phyloP scores from a whole-genome alignment of 78 protist species.

The Emiliania huxleyi region DNA sequence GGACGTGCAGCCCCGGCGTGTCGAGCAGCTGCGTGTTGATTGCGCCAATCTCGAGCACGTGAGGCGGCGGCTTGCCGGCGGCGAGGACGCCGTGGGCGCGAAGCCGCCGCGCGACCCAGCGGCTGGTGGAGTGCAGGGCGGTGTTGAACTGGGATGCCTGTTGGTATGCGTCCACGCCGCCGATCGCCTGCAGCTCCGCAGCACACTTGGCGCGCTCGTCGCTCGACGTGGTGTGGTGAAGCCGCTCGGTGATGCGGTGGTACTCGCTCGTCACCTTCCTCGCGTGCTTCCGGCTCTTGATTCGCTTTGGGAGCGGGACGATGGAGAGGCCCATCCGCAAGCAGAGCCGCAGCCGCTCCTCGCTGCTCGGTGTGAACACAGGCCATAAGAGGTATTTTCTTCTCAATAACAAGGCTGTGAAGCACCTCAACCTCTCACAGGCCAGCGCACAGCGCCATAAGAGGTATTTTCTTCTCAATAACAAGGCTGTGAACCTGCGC shows the following conservation, averaged over 20 bases:
- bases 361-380: no score
- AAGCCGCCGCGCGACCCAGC: not conserved
- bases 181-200: not conserved
- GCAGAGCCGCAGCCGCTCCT: no score
- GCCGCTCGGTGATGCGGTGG: not conserved
- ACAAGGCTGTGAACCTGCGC: no score
- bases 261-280: not conserved
- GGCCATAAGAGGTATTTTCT: no score
- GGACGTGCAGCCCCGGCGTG: not conserved
- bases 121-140: not conserved
- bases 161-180: not conserved
- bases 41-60: not conserved
- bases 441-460: no score
- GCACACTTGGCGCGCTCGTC: not conserved
- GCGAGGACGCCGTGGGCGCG: not conserved
- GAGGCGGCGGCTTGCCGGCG: not conserved
- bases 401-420: no score
- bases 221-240: not conserved
- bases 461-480: no score
- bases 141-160: not conserved
- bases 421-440: no score
- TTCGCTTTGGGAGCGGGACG: not conserved
- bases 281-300: not conserved
- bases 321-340: no score
- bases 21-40: constrained; percentile 10